Evolutionary conservation across 345 rosid species (phyloP).

Genomic region (Limnanthes douglasii): DNA sequence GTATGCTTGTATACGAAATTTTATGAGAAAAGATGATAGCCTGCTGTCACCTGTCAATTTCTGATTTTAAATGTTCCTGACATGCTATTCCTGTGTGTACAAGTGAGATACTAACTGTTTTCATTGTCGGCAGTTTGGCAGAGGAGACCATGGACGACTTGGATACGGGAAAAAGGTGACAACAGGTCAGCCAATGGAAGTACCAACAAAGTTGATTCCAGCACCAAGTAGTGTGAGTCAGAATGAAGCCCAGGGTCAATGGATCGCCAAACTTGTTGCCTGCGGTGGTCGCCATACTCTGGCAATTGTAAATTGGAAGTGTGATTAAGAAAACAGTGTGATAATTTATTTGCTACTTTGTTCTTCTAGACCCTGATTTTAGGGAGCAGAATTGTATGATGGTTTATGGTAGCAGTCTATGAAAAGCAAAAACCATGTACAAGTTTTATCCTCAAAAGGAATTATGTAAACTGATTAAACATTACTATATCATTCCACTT

Average conservation of each 20-base stretch:
- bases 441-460: too few relatives aligned
- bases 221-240: slow-evolving; percentile 27
- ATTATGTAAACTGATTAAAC: too few relatives aligned
- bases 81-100: neutral
- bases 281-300: slow-evolving; percentile 94
- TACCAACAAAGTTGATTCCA: slow-evolving; percentile 47
- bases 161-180: slow-evolving; percentile 86
- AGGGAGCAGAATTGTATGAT: too few relatives aligned
- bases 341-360: too few relatives aligned
- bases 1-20: too few relatives aligned
- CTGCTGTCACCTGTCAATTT: too few relatives aligned
- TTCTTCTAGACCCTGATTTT: too few relatives aligned
- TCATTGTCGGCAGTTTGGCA: slow-evolving; percentile 56
- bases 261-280: slow-evolving; percentile 73
- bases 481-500: too few relatives aligned
- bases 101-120: slow-evolving; percentile 6
- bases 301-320: slow-evolving; percentile 71
- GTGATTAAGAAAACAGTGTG: slow-evolving; percentile 12
- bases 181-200: slow-evolving; percentile 86
- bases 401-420: too few relatives aligned
- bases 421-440: too few relatives aligned
- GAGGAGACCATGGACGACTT: slow-evolving; percentile 96
- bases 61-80: too few relatives aligned
- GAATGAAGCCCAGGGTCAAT: slow-evolving; percentile 28
- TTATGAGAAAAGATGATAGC: too few relatives aligned